A percentile compares a stretch with the other conserved stretches of the same genome.
phyloP scores from a whole-genome alignment of 495 filamentous ascomycete genomes.

The Aspergillus olivimuriae region DNA sequence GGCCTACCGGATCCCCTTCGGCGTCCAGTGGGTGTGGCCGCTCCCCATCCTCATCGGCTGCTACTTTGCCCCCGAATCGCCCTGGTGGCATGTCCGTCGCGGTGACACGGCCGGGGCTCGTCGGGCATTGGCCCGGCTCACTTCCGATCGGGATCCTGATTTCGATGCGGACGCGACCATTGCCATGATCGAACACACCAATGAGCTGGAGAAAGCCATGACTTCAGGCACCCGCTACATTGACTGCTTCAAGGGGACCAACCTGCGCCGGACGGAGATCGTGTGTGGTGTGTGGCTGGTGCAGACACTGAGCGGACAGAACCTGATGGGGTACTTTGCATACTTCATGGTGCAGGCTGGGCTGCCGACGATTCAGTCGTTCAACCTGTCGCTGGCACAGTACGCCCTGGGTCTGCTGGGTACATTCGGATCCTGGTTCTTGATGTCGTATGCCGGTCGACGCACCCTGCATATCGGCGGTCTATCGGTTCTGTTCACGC shows the following conservation, averaged over 20 bases:
- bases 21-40: conserved; percentile 71
- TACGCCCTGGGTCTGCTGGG: conserved; percentile 61
- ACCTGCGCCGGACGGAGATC: conserved; percentile 63
- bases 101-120: conserved; percentile 56
- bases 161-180: conserved; percentile 61
- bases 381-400: conserved; percentile 59
- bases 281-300: conserved; percentile 64
- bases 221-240: conserved; percentile 52
- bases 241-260: conserved; percentile 64
- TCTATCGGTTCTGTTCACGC: conserved; percentile 46
- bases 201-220: conserved; percentile 55
- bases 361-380: conserved; percentile 46
- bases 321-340: conserved; percentile 64
- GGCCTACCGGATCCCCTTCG: conserved; percentile 58
- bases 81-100: conserved; percentile 69
- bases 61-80: conserved; percentile 60
- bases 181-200: conserved; percentile 69
- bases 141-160: conserved; percentile 40
- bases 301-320: conserved; percentile 63
- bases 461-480: conserved; percentile 60
- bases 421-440: conserved; percentile 57
- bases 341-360: conserved; percentile 66
- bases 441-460: conserved; percentile 58
- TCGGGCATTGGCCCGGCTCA: conserved; percentile 51
- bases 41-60: conserved; percentile 58